These are phyloP conservation scores for Mallotus japonicus DNA, from an alignment of 441 rosid genomes.

Conservation along the genomic window DNA sequence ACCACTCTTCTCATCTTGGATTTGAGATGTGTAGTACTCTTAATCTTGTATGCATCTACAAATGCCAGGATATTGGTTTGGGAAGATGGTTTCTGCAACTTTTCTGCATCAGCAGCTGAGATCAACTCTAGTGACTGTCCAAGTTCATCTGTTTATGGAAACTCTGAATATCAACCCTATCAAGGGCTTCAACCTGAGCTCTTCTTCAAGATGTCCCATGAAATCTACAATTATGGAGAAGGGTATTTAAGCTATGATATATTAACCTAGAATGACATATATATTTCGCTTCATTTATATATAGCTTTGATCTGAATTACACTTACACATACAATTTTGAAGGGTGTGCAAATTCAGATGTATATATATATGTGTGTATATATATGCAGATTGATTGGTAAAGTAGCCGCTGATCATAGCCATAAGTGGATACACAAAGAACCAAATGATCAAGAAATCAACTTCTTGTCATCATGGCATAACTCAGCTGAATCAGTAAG, in stretches of 20 bases:
- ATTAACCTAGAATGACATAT: background rate
- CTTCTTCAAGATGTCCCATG: constrained; percentile 99
- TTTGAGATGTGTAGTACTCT: background rate
- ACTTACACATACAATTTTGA: too few species aligned
- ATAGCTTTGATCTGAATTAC: background rate
- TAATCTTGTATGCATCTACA: background rate
- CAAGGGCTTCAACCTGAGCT: constrained; percentile 97
- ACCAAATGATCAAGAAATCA: constrained; percentile 92
- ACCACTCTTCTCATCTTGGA: background rate
- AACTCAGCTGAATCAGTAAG: constrained; percentile 90
- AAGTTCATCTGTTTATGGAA: constrained; percentile 49
- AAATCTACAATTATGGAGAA: constrained; percentile 99
- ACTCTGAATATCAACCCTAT: constrained; percentile 64
- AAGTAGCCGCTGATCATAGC: constrained; percentile 93
- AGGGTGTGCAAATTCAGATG: too few species aligned
- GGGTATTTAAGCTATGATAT: constrained; percentile 46
- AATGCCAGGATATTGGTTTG: constrained; percentile 84
- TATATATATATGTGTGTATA: too few species aligned
- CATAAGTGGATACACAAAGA: constrained; percentile 98
- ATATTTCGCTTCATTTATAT: background rate
- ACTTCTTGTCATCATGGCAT: constrained; percentile 93
- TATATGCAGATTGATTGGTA: constrained; percentile 75
- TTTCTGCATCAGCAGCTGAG: constrained; percentile 67
- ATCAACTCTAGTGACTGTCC: constrained; percentile 54
- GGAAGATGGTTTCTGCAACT: constrained; percentile 99